phyloP scores from a whole-genome alignment of 2,329 filamentous ascomycete genomes.

The Apiospora arundinis region DNA sequence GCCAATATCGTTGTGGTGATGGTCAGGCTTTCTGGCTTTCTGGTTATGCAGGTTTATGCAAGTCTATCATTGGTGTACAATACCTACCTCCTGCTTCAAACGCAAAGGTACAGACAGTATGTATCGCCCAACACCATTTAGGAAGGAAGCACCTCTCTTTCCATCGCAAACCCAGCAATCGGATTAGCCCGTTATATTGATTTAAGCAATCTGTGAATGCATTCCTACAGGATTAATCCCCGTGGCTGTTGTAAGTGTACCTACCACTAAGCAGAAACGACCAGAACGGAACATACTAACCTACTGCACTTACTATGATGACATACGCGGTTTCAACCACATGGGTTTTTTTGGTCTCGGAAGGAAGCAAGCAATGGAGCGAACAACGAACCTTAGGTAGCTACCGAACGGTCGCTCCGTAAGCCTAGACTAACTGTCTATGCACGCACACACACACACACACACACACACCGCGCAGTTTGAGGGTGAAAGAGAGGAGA shows the following conservation, averaged over 20 bases:
- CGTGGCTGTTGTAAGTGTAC: background rate
- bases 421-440: slow-evolving; percentile 4
- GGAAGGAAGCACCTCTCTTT: background rate
- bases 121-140: background rate
- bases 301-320: slow-evolving; percentile 8
- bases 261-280: background rate
- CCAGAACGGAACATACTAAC: background rate
- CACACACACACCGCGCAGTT: background rate
- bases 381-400: background rate
- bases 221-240: background rate
- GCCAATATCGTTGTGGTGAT: background rate
- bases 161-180: background rate
- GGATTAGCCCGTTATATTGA: background rate
- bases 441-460: too few species aligned
- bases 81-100: too few species aligned
- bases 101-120: too few species aligned
- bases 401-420: slow-evolving; percentile 4
- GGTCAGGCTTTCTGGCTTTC: background rate
- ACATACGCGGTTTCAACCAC: slow-evolving; percentile 7
- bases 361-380: slow-evolving; percentile 1
- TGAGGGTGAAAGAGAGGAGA: background rate
- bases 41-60: background rate
- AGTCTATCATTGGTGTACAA: too few species aligned
- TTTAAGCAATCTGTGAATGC: background rate
- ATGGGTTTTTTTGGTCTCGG: slow-evolving; percentile 6